Percentiles rank a stretch among this genome's conserved stretches.
Evolutionary conservation across 768 basidiomycete species (phyloP).

Genomic region (Agrocybe praecox): DNA sequence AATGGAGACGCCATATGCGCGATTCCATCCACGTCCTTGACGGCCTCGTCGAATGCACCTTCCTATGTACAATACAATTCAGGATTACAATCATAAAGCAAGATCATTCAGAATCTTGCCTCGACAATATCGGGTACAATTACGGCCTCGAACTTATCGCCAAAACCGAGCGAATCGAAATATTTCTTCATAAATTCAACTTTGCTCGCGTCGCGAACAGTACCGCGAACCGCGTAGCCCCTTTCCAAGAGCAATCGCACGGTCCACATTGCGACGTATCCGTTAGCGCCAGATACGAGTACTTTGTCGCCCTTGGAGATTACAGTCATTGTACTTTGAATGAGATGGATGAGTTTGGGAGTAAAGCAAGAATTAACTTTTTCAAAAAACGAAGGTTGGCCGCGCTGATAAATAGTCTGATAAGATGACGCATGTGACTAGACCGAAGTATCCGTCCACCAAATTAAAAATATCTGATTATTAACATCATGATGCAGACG

Average conservation of each 20-base stretch:
- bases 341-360: background rate
- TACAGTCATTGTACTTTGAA: constrained; percentile 24
- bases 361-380: background rate
- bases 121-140: constrained; percentile 69
- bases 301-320: constrained; percentile 33
- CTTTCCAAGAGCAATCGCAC: constrained; percentile 55
- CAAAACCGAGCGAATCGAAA: constrained; percentile 51
- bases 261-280: constrained; percentile 63
- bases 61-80: constrained; percentile 33
- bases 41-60: constrained; percentile 78
- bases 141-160: constrained; percentile 61
- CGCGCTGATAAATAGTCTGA: background rate
- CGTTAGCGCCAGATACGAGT: constrained; percentile 62
- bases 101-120: constrained; percentile 19
- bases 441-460: too few species aligned
- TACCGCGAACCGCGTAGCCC: constrained; percentile 68
- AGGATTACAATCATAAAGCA: background rate
- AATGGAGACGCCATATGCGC: constrained; percentile 72
- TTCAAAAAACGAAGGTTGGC: background rate
- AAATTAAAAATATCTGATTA: too few species aligned
- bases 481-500: too few species aligned
- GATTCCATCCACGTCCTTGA: constrained; percentile 75
- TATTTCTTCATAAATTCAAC: constrained; percentile 54
- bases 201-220: constrained; percentile 65
- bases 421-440: background rate